These are phyloP conservation scores for Aspergillus tamarii DNA, from an alignment of 2,329 filamentous ascomycete species.

Conservation along the genomic window DNA sequence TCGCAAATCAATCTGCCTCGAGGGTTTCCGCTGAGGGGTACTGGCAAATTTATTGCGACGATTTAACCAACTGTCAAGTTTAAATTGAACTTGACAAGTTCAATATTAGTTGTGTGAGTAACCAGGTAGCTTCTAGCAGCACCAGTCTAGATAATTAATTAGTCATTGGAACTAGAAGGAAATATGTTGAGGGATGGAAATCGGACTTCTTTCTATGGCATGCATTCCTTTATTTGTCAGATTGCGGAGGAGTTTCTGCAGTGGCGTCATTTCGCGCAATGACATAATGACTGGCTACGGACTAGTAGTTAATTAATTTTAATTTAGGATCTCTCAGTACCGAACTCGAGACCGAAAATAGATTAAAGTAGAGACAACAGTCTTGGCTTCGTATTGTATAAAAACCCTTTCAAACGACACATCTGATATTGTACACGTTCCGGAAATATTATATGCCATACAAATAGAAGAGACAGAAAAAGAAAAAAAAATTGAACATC, in stretches of 20 bases:
- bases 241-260: not conserved
- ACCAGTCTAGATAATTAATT: not conserved
- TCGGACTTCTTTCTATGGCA: no score
- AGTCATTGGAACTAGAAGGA: not conserved
- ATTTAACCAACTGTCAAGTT: not conserved
- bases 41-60: not conserved
- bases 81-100: not conserved
- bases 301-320: not conserved
- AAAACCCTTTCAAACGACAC: slow-evolving; percentile 12
- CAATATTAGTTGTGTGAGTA: not conserved
- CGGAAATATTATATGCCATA: slow-evolving; percentile 28
- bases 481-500: slow-evolving; percentile 16
- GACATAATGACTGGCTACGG: slow-evolving; percentile 14
- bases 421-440: slow-evolving; percentile 32
- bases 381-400: slow-evolving; percentile 1
- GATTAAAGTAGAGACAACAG: not conserved
- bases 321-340: not conserved
- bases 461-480: slow-evolving; percentile 5
- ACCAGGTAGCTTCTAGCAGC: not conserved
- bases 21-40: slow-evolving; percentile 4
- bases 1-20: not conserved
- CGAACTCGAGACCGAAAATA: not conserved
- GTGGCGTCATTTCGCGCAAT: slow-evolving; percentile 18
- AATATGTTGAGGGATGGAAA: slow-evolving; percentile 2
- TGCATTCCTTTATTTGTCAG: not conserved